Percentiles rank a stretch among this genome's conserved stretches.
phyloP scores from a whole-genome alignment of 2,329 filamentous ascomycete genomes.

The Fonsecaea erecta region DNA sequence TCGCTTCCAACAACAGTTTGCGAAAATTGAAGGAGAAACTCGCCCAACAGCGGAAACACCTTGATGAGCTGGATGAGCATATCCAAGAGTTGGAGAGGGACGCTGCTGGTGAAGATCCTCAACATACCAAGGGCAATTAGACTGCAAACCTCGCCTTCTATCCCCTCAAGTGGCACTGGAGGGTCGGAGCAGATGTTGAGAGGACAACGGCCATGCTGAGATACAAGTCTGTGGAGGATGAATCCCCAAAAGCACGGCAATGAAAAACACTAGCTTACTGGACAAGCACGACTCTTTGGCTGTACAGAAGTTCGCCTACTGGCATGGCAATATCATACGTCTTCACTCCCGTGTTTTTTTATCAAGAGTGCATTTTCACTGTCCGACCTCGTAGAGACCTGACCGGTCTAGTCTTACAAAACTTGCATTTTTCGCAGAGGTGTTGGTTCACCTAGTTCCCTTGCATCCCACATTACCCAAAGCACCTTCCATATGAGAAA shows the following conservation, averaged over 20 bases:
- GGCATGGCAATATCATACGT: slow-evolving; percentile 19
- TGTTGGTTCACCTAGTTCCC: neutral
- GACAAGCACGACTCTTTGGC: neutral
- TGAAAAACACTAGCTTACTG: neutral
- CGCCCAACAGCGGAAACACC: slow-evolving; percentile 76
- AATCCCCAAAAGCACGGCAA: neutral
- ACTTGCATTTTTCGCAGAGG: neutral
- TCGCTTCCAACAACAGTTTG: slow-evolving; percentile 55
- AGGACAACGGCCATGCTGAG: neutral
- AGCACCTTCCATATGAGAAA: neutral
- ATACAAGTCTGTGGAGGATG: neutral
- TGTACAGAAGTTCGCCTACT: slow-evolving; percentile 19
- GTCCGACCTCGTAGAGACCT: neutral
- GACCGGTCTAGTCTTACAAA: neutral
- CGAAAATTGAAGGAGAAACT: slow-evolving; percentile 71
- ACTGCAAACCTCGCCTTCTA: neutral
- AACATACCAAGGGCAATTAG: slow-evolving; percentile 18
- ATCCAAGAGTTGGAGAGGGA: slow-evolving; percentile 82
- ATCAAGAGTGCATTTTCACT: neutral
- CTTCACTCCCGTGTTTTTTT: slow-evolving; percentile 7
- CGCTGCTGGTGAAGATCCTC: slow-evolving; percentile 65
- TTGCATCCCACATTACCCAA: neutral
- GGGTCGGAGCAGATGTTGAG: neutral
- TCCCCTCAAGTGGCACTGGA: neutral
- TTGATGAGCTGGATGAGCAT: slow-evolving; percentile 82